Evolutionary conservation across 2,329 filamentous ascomycete genomes (phyloP), one percentile per base, ranked within the genome.

Genomic region (Balansia obtecta): DNA sequence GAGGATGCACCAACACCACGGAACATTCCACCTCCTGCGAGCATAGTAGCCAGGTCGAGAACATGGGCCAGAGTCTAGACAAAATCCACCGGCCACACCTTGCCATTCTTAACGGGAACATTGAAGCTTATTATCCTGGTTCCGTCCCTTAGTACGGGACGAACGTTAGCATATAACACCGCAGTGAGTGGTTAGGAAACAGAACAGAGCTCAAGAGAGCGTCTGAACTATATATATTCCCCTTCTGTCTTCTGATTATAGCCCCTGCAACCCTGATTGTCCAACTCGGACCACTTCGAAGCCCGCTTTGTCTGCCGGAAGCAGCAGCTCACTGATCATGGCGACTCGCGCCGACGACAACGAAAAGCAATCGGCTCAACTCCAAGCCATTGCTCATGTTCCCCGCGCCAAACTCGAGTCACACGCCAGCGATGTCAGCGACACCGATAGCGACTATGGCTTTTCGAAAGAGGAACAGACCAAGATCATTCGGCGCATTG

Each of bases 401-500:
- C 46, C 40, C 53, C 57, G 57, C 48, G 50, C 56, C 33, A 58
- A 59, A 48, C 58, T 54, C 15, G 58, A 62, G 27, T 52, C 54
- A 33, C 56, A 60, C 45, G 42, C 54, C 15, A 67, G 68, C 53
- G 60, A 68, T 52, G 72, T 67, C 15, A 51, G 80, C 82, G 64
- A 73, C 76, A 1, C 72, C 15, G 60, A 60, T 38, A 52, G 52
- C 12, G 66, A 70, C 53, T 59, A 68, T 55, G 73, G 69, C 49
- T 82, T 83, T 64, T 74, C 77, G 1, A 72, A 72, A 0, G 65
- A 71, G 16, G 82, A 91, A 66, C 77, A 85, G 67, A 78, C 71
- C 61, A 75, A 68, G 41, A 86, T 93, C 59, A 79, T 89, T 41
- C 73, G 75, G 50, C 78, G 80, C 12, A 72, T 93, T 57, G 88